Evolutionary conservation across 2,329 filamentous ascomycete genomes (phyloP).

Genomic region (Aspergillus luchuensis): DNA sequence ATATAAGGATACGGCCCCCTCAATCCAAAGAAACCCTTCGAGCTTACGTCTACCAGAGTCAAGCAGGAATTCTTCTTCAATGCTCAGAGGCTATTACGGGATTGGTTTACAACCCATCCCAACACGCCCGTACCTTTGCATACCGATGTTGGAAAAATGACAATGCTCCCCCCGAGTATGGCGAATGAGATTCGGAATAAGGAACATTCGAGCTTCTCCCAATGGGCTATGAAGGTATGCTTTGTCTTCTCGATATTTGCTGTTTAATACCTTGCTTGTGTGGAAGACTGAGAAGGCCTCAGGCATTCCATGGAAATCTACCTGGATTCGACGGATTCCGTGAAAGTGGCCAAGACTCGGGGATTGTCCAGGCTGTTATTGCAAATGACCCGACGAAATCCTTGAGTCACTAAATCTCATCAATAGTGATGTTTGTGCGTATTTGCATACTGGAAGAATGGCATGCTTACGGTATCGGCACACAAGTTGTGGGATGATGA

Average conservation of each 20-base stretch:
- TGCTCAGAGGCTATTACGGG: not conserved
- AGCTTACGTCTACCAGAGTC: not conserved
- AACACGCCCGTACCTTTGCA: not conserved
- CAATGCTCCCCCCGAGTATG: not conserved
- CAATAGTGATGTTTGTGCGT: no score
- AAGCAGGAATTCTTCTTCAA: not conserved
- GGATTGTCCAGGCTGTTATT: not conserved
- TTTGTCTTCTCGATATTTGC: not conserved
- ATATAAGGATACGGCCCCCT: no score
- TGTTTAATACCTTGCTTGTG: accelerated
- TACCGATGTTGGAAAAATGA: not conserved
- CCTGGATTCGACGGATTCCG: not conserved
- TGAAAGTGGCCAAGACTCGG: not conserved
- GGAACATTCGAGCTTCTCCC: not conserved
- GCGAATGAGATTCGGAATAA: not conserved
- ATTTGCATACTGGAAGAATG: no score
- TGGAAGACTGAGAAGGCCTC: not conserved
- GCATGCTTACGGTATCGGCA: no score
- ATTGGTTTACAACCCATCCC: not conserved
- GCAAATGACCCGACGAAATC: not conserved
- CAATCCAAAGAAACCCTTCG: not conserved
- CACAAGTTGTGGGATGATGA: no score
- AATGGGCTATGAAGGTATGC: not conserved
- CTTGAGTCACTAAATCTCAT: not conserved
- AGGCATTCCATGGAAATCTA: not conserved